A percentile compares a stretch with the other conserved stretches of the same genome.
phyloP scores from a whole-genome alignment of 2,329 filamentous ascomycete species.

The Fusarium penzigii region DNA sequence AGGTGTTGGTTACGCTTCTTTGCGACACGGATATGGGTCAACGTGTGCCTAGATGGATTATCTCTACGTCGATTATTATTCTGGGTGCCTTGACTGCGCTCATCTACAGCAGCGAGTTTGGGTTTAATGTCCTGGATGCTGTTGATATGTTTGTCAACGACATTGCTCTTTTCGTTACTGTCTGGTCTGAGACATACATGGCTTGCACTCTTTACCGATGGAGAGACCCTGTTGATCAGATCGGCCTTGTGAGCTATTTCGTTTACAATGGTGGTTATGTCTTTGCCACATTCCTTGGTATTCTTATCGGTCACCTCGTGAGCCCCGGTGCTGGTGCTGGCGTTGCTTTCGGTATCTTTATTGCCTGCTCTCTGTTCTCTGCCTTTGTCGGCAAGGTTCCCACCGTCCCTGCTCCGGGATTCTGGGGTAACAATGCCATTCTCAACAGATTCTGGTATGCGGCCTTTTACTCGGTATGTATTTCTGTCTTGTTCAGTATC shows the following conservation, averaged over 20 bases:
- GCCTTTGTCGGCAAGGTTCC: constrained; percentile 42
- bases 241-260: constrained; percentile 40
- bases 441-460: constrained; percentile 50
- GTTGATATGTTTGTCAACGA: constrained; percentile 56
- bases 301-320: constrained; percentile 47
- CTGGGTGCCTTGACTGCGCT: constrained; percentile 50
- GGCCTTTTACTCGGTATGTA: constrained; percentile 52
- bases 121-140: constrained; percentile 52
- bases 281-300: constrained; percentile 47
- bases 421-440: constrained; percentile 43
- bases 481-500: accelerated
- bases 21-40: constrained; percentile 34
- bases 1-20: no score
- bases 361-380: constrained; percentile 38
- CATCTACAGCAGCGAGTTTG: constrained; percentile 55
- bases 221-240: constrained; percentile 43
- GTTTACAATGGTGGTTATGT: constrained; percentile 51
- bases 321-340: constrained; percentile 44
- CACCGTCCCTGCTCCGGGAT: constrained; percentile 37
- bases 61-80: constrained; percentile 48
- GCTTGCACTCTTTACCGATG: constrained; percentile 53
- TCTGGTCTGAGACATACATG: constrained; percentile 50
- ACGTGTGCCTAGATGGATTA: constrained; percentile 37
- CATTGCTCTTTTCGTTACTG: constrained; percentile 50
- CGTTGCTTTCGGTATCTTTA: constrained; percentile 50